A percentile compares a stretch with the other conserved stretches of the same genome.
phyloP scores from a whole-genome alignment of 2,329 filamentous ascomycete species.

The Juglanconis oblonga region DNA sequence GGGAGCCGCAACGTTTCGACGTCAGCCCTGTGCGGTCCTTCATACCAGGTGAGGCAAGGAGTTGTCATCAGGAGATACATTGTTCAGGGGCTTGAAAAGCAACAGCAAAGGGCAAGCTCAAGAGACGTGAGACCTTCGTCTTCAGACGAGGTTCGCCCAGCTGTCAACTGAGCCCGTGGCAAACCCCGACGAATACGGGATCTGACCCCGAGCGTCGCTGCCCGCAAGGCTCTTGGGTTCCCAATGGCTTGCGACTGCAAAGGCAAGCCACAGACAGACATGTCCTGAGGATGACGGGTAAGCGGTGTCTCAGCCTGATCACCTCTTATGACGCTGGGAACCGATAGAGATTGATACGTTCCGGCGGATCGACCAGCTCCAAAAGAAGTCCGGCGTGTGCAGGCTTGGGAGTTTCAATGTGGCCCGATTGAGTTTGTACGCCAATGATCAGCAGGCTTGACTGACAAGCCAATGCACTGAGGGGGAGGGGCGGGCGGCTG shows the following conservation, averaged over 20 bases:
- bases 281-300: too few species aligned
- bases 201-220: background rate
- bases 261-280: background rate
- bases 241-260: background rate
- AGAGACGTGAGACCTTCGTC: background rate
- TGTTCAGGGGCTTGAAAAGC: background rate
- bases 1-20: background rate
- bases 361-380: too few species aligned
- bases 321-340: background rate
- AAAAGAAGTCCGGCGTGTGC: too few species aligned
- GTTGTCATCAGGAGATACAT: background rate
- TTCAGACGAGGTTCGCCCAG: background rate
- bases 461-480: too few species aligned
- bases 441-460: background rate
- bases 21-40: background rate
- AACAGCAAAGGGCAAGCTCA: background rate
- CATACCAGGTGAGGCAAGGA: background rate
- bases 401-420: background rate
- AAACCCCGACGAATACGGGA: background rate
- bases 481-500: background rate
- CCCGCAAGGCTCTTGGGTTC: background rate
- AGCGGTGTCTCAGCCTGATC: background rate
- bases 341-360: background rate
- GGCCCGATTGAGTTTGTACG: background rate
- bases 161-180: background rate